A percentile compares a stretch with the other conserved stretches of the same genome.
Evolutionary conservation across 352 stramenopile species (phyloP).

Genomic region (Pythium oligandrum): DNA sequence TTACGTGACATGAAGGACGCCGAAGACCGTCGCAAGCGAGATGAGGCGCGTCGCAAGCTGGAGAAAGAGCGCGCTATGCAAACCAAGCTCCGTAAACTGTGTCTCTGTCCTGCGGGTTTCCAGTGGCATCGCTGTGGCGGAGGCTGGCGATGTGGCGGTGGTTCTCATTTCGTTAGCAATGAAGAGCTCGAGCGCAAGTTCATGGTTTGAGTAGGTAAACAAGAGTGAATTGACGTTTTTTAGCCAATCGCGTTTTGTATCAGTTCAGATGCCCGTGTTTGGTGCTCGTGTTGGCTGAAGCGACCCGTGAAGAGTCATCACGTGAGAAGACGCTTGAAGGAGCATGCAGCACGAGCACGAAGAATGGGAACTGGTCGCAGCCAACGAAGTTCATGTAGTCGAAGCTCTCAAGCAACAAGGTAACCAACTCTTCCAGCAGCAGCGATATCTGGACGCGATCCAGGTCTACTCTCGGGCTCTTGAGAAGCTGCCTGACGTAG

Average conservation of each 20-base stretch:
- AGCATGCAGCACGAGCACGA: not conserved
- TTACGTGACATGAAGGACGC: conserved; percentile 21
- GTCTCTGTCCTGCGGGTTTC: conserved; percentile 60
- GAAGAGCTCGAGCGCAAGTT: conserved; percentile 54
- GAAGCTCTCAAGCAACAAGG: conserved; percentile 51
- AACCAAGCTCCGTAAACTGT: conserved; percentile 56
- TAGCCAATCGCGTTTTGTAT: no score
- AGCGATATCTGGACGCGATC: conserved; percentile 36
- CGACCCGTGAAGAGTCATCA: no score
- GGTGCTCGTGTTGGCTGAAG: no score
- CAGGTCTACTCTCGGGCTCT: conserved; percentile 34
- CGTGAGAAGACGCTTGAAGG: no score
- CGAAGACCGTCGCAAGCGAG: conserved; percentile 25
- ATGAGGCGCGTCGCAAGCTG: conserved; percentile 21
- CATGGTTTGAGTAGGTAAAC: conserved; percentile 23
- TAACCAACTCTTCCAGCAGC: conserved; percentile 52
- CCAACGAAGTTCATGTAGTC: conserved; percentile 21
- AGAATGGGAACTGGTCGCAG: conserved; percentile 22
- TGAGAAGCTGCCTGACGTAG: conserved; percentile 6
- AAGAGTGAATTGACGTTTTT: not conserved
- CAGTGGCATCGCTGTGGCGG: conserved; percentile 49
- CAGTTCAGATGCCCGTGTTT: no score
- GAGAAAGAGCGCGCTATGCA: conserved; percentile 24
- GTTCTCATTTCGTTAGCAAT: conserved; percentile 72
- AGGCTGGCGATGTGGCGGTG: conserved; percentile 79